These are phyloP conservation scores for Drechslerella stenobrocha DNA, from an alignment of 2,329 filamentous ascomycete genomes.

Conservation along the genomic window DNA sequence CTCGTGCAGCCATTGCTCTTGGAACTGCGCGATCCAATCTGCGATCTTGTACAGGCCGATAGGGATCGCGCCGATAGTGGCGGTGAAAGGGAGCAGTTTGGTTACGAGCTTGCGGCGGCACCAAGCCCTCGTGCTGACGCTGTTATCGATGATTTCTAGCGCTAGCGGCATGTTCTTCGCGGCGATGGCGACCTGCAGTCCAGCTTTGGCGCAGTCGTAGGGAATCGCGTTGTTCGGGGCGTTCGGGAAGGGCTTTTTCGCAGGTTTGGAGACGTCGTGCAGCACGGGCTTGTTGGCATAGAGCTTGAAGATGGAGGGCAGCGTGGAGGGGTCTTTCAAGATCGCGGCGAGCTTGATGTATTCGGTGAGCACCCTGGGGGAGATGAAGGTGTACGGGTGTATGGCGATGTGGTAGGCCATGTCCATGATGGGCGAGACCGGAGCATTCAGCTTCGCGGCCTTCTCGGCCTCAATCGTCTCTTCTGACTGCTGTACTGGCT, in stretches of 20 bases:
- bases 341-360: conserved; percentile 78
- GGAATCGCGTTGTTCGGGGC: conserved; percentile 73
- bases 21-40: conserved; percentile 67
- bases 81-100: conserved; percentile 64
- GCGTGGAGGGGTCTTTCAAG: conserved; percentile 71
- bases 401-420: conserved; percentile 70
- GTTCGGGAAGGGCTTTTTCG: conserved; percentile 66
- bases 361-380: conserved; percentile 68
- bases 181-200: conserved; percentile 77
- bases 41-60: conserved; percentile 72
- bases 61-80: conserved; percentile 63
- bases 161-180: conserved; percentile 76
- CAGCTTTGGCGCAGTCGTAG: conserved; percentile 68
- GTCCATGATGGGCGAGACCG: conserved; percentile 50
- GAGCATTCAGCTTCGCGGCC: conserved; percentile 45
- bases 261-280: conserved; percentile 56
- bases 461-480: conserved; percentile 54
- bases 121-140: conserved; percentile 70
- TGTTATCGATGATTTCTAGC: conserved; percentile 72
- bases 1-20: conserved; percentile 74
- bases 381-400: conserved; percentile 78
- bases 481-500: conserved; percentile 17
- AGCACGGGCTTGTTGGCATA: conserved; percentile 79
- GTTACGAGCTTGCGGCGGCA: conserved; percentile 69
- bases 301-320: conserved; percentile 77